These are phyloP conservation scores for Dryas octopetala DNA, from an alignment of 306 rosid species.

Conservation along the genomic window DNA sequence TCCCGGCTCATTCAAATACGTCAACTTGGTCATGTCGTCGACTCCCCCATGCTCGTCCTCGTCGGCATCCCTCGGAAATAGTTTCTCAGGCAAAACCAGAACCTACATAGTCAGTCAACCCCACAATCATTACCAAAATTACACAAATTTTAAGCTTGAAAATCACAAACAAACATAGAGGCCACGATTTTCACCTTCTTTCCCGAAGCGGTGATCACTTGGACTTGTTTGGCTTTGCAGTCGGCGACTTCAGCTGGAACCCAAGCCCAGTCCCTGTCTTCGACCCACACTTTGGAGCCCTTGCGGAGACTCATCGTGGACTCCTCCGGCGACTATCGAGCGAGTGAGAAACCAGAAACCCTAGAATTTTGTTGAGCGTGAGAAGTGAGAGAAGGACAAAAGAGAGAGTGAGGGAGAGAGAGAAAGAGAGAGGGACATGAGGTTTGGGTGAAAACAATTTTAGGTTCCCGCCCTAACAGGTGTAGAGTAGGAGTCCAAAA, in stretches of 20 bases:
- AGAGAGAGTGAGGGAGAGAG: not conserved
- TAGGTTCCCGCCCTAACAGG: conserved; percentile 83
- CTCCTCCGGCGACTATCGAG: conserved; percentile 8
- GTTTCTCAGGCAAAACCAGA: conserved; percentile 47
- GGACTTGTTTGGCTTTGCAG: conserved; percentile 42
- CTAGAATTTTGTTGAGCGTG: not conserved
- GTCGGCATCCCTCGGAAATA: conserved; percentile 79
- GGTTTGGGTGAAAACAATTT: conserved; percentile 40
- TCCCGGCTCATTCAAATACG: conserved; percentile 94
- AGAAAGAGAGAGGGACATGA: conserved; percentile 23
- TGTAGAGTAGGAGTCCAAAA: conserved; percentile 38
- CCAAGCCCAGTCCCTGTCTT: conserved; percentile 73
- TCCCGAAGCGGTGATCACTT: conserved; percentile 50
- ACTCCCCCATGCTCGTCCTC: conserved; percentile 96
- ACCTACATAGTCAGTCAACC: conserved; percentile 43
- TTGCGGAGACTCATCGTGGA: conserved; percentile 59
- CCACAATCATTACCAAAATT: not conserved
- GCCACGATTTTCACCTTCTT: conserved; percentile 58
- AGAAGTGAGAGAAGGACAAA: conserved; percentile 13
- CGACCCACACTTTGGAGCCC: conserved; percentile 93
- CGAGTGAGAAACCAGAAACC: conserved; percentile 12
- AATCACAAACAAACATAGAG: not conserved
- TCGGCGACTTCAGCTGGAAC: conserved; percentile 65
- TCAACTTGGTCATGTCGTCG: conserved; percentile 89
- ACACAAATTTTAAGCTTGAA: not conserved